Evolutionary conservation across 306 rosid species (phyloP).

Genomic region (Hylodesmum podocarpum): DNA sequence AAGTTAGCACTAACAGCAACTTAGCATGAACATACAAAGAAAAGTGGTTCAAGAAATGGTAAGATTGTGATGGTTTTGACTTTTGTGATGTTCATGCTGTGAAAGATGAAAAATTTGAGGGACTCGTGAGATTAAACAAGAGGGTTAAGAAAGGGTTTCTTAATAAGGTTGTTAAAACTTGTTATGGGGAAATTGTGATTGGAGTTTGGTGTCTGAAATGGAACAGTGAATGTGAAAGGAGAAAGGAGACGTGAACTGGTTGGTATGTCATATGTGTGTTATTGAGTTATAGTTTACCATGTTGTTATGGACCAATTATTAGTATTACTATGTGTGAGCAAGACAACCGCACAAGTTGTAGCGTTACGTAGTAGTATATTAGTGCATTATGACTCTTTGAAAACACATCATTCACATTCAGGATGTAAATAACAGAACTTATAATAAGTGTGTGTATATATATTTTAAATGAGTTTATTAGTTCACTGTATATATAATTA

Average conservation of each 20-base stretch:
- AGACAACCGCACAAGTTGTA: neutral
- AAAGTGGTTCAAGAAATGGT: neutral
- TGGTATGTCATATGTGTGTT: slow-evolving; percentile 4
- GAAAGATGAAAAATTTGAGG: slow-evolving; percentile 25
- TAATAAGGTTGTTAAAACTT: neutral
- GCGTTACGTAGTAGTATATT: neutral
- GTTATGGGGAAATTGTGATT: neutral
- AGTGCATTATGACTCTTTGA: slow-evolving; percentile 1
- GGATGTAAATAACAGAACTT: no score
- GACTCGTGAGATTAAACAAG: slow-evolving; percentile 1
- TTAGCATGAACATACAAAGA: neutral
- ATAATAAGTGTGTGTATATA: no score
- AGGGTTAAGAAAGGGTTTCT: neutral
- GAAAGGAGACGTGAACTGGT: neutral
- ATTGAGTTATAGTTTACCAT: neutral
- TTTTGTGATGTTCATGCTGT: neutral
- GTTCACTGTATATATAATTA: no score
- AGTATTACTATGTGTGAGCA: neutral
- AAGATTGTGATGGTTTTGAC: neutral
- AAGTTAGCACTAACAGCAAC: neutral
- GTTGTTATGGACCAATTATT: neutral
- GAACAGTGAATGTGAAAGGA: neutral
- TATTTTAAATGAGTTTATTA: no score
- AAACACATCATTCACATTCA: neutral
- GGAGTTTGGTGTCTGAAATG: slow-evolving; percentile 7